Base-by-base conservation (phyloP, 129 eudicot species). In the Centrapalus pauciflorus region DNA sequence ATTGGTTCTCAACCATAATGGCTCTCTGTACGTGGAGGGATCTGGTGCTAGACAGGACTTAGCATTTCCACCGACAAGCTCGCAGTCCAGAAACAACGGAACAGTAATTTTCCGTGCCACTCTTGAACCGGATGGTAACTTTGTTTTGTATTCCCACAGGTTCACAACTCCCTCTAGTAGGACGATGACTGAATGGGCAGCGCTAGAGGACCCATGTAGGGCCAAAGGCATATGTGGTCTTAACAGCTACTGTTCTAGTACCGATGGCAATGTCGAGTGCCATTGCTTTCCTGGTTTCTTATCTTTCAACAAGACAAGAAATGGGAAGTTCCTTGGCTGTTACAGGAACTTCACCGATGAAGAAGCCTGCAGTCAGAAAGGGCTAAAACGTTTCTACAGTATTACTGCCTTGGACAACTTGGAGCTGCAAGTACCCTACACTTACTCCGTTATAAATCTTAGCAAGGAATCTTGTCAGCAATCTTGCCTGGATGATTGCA, bases 221-320 rank as follows among this genome's bases (percentile, higher is more conserved):
- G 76, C 17, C 16, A 72, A 33, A 52, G 76, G 83, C 23, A 24
- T 46, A 8, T 79, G 83, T 67, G 83, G 83, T 3, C 24, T 10
- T 8, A 79, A 79, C 46, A 79, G 83, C 46, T 79, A 73, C 62
- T 79, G 83, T 59, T 0, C 11, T 4, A 60, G 3, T 20, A 41
- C 17, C 14, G 37, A 0, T 40, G 14, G 19, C 17, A 1, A 19
- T 0, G 30, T 13, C 0, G 54, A 73, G 45, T 79, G 83, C n/a
- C 37, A 2, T 0, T 79, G 83, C 37, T 79, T 66, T 73, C 83
- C 79, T 40, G 83, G 76, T 46, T 79, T 67, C 48, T 14, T 40
- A 10, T 29, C 1, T 11, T 41, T 67, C 30, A 10, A 37, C 41
- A 40, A 13, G 2, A 24, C 77, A 5, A 4, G 12, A 50, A 4